A percentile compares a stretch with the other conserved stretches of the same genome.
Evolutionary conservation across 176 grass and related monocot species (phyloP).

Genomic region (Triticum dicoccoides): DNA sequence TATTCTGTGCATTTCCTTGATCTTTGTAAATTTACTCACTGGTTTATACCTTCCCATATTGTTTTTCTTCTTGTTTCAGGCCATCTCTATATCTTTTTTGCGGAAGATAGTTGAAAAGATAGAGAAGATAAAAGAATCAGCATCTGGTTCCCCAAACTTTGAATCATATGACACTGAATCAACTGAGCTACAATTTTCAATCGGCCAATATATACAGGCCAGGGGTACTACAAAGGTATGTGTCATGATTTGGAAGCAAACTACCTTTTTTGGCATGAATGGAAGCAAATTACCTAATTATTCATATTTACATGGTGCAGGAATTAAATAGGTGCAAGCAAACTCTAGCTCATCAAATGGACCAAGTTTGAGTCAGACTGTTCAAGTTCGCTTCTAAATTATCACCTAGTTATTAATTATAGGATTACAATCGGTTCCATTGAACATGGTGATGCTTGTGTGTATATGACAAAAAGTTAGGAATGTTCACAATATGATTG

Average conservation of each 20-base stretch:
- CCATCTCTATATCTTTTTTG: constrained; percentile 64
- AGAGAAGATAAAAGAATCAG: constrained; percentile 76
- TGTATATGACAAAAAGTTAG: background rate
- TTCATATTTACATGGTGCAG: constrained; percentile 14
- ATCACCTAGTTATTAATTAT: background rate
- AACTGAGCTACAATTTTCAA: constrained; percentile 54
- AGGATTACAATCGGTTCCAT: background rate
- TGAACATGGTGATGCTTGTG: background rate
- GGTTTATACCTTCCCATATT: constrained; percentile 26
- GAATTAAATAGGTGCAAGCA: background rate
- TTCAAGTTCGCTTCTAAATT: background rate
- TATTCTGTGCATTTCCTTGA: background rate
- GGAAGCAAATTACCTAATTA: background rate
- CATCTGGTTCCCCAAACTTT: constrained; percentile 80
- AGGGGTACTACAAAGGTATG: constrained; percentile 87
- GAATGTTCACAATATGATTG: background rate
- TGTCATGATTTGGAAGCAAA: background rate
- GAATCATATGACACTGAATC: constrained; percentile 70
- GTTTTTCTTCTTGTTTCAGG: constrained; percentile 54
- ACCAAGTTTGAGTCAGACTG: background rate
- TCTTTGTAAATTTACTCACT: constrained; percentile 12
- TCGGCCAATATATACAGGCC: constrained; percentile 65
- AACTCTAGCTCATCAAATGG: background rate
- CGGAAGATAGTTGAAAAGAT: constrained; percentile 20
- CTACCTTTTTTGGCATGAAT: background rate